Conservation (phyloP, 805 yeast species). For the Metschnikowia bowlesiae region DNA sequence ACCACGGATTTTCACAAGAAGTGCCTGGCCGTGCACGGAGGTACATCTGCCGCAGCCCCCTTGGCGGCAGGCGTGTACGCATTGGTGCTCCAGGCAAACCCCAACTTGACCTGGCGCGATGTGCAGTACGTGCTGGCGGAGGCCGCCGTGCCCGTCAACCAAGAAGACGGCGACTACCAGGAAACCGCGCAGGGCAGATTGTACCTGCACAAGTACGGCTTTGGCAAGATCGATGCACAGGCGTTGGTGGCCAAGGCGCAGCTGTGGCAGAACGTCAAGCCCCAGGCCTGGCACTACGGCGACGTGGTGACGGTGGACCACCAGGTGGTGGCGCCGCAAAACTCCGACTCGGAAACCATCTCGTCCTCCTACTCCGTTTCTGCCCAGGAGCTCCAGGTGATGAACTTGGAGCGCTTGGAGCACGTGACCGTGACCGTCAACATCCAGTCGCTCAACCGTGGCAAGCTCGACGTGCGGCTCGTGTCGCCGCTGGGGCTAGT, state of each 20-base stretch:
- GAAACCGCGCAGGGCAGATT: conserved; percentile 57
- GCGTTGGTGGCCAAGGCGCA: conserved; percentile 67
- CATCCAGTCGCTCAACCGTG: conserved; percentile 61
- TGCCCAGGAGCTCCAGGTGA: conserved; percentile 43
- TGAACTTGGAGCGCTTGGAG: conserved; percentile 70
- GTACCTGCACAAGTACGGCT: conserved; percentile 86
- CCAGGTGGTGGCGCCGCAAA: conserved; percentile 11
- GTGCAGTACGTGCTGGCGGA: conserved; percentile 78
- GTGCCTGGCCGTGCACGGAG: conserved; percentile 82
- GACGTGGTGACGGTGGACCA: conserved; percentile 35
- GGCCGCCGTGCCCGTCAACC: conserved; percentile 64
- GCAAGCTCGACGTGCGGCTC: conserved; percentile 60
- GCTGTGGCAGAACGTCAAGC: conserved; percentile 80
- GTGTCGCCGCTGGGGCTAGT: conserved; percentile 71
- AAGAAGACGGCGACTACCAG: conserved; percentile 73
- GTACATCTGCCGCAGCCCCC: conserved; percentile 99
- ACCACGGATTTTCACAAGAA: conserved; percentile 71
- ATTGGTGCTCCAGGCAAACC: conserved; percentile 75
- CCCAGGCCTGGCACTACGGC: conserved; percentile 77
- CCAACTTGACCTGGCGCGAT: conserved; percentile 92
- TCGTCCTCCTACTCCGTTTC: conserved; percentile 39
- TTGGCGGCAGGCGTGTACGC: conserved; percentile 95
- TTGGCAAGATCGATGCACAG: conserved; percentile 86
- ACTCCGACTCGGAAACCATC: conserved; percentile 16
- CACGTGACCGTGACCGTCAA: conserved; percentile 82